Evolutionary conservation across 106 monocot genomes (phyloP).

Genomic region (Acorus gramineus): DNA sequence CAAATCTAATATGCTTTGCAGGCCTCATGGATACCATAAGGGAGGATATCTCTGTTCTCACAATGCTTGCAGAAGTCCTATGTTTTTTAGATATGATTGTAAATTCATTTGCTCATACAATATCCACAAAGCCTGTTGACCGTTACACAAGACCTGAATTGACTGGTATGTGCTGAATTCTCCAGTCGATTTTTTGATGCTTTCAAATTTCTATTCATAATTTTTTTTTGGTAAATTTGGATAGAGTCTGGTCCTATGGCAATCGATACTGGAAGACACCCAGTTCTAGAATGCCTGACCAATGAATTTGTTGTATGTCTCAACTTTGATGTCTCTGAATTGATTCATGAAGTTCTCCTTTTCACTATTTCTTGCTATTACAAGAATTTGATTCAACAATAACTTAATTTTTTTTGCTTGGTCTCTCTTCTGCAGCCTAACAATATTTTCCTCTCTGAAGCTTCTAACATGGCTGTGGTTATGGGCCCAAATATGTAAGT

Average conservation of each 20-base stretch:
- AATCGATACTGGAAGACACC: conserved; percentile 92
- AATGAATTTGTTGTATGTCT: conserved; percentile 73
- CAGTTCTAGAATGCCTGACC: conserved; percentile 75
- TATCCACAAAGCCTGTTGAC: conserved; percentile 86
- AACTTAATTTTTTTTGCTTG: too few relatives aligned
- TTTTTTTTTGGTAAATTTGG: conserved; percentile 9
- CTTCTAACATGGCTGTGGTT: conserved; percentile 86
- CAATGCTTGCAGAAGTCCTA: conserved; percentile 80
- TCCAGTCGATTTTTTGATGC: neutral
- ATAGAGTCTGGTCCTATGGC: conserved; percentile 92
- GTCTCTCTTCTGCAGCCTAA: conserved; percentile 82
- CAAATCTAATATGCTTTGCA: conserved; percentile 11
- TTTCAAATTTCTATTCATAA: neutral
- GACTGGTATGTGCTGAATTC: conserved; percentile 39
- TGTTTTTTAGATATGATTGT: conserved; percentile 97
- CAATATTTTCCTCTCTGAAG: conserved; percentile 94
- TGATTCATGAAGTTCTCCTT: neutral
- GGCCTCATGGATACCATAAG: conserved; percentile 78
- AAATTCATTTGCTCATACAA: conserved; percentile 91
- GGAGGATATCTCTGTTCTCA: conserved; percentile 67
- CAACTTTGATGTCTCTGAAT: conserved; percentile 2
- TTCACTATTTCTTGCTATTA: neutral
- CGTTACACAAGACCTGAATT: conserved; percentile 89
- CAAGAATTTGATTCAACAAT: conserved; percentile 1
- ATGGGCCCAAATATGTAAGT: conserved; percentile 98